Evolutionary conservation across 768 basidiomycete species (phyloP).

Genomic region (Suillus americanus): DNA sequence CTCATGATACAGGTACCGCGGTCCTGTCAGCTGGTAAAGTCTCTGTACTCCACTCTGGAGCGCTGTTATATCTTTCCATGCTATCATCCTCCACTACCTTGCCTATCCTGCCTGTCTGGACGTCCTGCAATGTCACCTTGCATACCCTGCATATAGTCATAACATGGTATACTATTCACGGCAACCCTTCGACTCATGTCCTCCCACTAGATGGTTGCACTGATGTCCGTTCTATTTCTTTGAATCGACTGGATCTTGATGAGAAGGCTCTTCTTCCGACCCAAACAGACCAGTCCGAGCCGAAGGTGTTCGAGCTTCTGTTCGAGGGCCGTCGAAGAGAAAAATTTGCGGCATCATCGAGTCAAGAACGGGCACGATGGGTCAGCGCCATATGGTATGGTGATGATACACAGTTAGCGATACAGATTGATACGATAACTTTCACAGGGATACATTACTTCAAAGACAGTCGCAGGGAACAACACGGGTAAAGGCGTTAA

Average conservation of each 20-base stretch:
- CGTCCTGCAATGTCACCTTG: constrained; percentile 41
- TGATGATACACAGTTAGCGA: neutral
- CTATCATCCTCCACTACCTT: constrained; percentile 19
- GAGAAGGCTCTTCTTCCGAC: constrained; percentile 45
- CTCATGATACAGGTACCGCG: neutral
- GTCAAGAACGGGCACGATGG: constrained; percentile 69
- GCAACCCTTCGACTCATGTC: constrained; percentile 41
- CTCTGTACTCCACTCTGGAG: constrained; percentile 12
- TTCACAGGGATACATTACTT: constrained; percentile 58
- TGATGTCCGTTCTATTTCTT: constrained; percentile 61
- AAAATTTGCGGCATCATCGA: constrained; percentile 60
- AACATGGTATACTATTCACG: constrained; percentile 43
- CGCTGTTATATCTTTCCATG: constrained; percentile 50
- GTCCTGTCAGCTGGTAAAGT: neutral
- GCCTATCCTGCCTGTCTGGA: constrained; percentile 46
- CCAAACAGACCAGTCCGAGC: constrained; percentile 36
- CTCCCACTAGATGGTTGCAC: constrained; percentile 53
- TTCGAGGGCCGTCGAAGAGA: constrained; percentile 54
- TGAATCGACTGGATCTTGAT: constrained; percentile 39
- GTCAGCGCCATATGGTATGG: constrained; percentile 71
- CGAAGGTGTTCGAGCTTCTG: constrained; percentile 63
- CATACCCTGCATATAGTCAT: constrained; percentile 45
- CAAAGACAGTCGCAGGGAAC: neutral
- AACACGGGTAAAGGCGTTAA: constrained; percentile 7
- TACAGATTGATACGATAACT: constrained; percentile 1